These are phyloP conservation scores for Geotrichum europaeum DNA, from an alignment of 1,139 yeast species.

Conservation along the genomic window DNA sequence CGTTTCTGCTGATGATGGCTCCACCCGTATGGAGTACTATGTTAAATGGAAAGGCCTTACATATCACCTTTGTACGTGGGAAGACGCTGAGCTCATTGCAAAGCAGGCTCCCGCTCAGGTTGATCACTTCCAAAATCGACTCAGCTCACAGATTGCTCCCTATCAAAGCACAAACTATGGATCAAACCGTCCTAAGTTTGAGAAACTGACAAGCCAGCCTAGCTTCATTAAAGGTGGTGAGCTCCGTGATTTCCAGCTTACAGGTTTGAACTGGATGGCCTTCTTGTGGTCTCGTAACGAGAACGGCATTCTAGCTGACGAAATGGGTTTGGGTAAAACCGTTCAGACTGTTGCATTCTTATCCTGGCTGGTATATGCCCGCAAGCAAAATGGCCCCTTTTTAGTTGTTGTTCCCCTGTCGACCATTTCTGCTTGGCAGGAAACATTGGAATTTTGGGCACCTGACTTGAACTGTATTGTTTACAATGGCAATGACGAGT, in stretches of 20 bases:
- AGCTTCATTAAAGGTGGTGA: constrained; percentile 86
- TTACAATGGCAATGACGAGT: constrained; percentile 85
- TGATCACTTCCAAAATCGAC: constrained; percentile 71
- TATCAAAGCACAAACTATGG: constrained; percentile 74
- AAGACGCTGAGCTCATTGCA: constrained; percentile 82
- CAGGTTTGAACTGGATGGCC: constrained; percentile 99
- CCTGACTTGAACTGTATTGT: constrained; percentile 92
- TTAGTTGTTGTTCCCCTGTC: constrained; percentile 92
- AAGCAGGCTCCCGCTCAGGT: constrained; percentile 80
- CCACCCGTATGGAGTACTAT: constrained; percentile 66
- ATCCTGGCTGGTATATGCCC: constrained; percentile 89
- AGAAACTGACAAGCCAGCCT: constrained; percentile 82
- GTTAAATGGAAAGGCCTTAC: constrained; percentile 92
- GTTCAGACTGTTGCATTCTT: constrained; percentile 94
- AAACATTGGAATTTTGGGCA: constrained; percentile 95
- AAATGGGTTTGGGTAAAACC: constrained; percentile 98
- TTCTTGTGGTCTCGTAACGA: constrained; percentile 96
- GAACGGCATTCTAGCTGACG: constrained; percentile 97
- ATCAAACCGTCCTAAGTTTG: constrained; percentile 75
- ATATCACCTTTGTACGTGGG: constrained; percentile 98
- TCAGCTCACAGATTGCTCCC: constrained; percentile 80
- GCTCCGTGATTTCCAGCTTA: constrained; percentile 91
- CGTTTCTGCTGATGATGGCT: constrained; percentile 52
- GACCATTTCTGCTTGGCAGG: constrained; percentile 99
- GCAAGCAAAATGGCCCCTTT: constrained; percentile 97